Evolutionary conservation across 2,329 filamentous ascomycete genomes (phyloP), one percentile per base, ranked within the genome.

Genomic region (Diaporthe longicolla): DNA sequence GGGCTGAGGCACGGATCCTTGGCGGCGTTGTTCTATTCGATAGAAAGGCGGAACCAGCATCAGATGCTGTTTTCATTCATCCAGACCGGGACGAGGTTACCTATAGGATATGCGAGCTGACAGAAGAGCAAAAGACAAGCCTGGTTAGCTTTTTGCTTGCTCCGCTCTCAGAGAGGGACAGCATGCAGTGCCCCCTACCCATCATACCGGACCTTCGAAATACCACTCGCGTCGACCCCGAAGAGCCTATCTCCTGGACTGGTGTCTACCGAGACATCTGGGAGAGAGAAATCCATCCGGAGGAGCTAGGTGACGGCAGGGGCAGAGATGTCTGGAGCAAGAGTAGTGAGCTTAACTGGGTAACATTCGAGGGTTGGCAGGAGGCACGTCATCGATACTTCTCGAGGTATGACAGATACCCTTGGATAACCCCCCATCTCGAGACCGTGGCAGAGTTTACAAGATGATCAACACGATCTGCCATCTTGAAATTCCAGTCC

Each of bases 241-340:
- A 66, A 24, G 61, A 66, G 29, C 61, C 61, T 50, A 52, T 65
- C 35, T 65, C 61, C 43, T 65, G 61, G 61, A 65, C 61, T 13
- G 61, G 61, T 35, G 10, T 65, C 17, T 65, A 65, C n/a, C 61
- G 43, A 7, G 61, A 65, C n/a, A 2, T 0, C 5, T 65, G 61
- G 61, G 61, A 65, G 61, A 65, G 61, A 35, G 5, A 65, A 1
- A 6, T 50, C 2, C 26, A 50, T 21, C 4, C 26, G 17, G 26
- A 65, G 1, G 43, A 65, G 61, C 43, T 50, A 11, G 61, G 61
- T 11, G 61, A 65, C 11, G 61, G 43, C 6, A 65, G 61, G 8
- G 2, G 1, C 9, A 65, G 61, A 65, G 43, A 50, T 5, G 43
- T 65, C 43, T 65, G 61, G 61, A 50, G 61, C 17, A 35, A 48